Base-by-base conservation (phyloP, 768 basidiomycete genomes). In the Kwoniella sp. region DNA sequence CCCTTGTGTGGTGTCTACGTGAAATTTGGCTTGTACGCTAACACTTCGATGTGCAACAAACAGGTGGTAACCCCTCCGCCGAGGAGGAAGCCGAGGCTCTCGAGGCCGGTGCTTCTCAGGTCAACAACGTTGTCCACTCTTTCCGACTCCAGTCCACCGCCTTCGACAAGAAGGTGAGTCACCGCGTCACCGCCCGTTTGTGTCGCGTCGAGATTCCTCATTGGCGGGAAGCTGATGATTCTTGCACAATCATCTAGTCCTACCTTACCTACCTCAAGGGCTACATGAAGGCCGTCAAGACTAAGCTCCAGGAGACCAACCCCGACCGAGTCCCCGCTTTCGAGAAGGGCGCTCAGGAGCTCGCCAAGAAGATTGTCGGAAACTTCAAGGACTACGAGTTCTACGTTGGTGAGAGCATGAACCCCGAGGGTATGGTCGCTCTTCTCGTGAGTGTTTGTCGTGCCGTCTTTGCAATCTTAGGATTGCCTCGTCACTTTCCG, bases 341-440 rank as follows among this genome's bases (percentile, higher is more conserved):
- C 79, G 91, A 98, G 83, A 88, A 88, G 79, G 87, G 84, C 22
- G 96, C 95, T 13, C 69, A 80, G 54, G 82, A 81, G 2, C 91
- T 85, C 74, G 92, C 87, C 58, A 97, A 97, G 85, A 96, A 93
- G 81, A 83, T 99, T 64, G 81, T 96, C 25, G 85, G 82, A 60
- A 90, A 90, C 79, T 90, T 99, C 85, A 91, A 92, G 74, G 88
- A 98, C 80, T 96, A 85, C 78, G 92, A 97, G 82, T 96, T 97
- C 80, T 82, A 78, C 77, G 80, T 80, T 47, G 82, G 82, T 65
- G 82, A 83, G 79, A 77, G 76, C 63, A 82, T 82, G 80, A 85
- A 91, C 79, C 83, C 86, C n/a, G 90, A 96, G 3, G 95, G 94
- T 60, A 90, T 95, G 91, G 85, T 98, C 71, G 91, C 88, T 48